Evolutionary conservation across 2,329 filamentous ascomycete species (phyloP).

Genomic region (Botryosphaeria dothidea): DNA sequence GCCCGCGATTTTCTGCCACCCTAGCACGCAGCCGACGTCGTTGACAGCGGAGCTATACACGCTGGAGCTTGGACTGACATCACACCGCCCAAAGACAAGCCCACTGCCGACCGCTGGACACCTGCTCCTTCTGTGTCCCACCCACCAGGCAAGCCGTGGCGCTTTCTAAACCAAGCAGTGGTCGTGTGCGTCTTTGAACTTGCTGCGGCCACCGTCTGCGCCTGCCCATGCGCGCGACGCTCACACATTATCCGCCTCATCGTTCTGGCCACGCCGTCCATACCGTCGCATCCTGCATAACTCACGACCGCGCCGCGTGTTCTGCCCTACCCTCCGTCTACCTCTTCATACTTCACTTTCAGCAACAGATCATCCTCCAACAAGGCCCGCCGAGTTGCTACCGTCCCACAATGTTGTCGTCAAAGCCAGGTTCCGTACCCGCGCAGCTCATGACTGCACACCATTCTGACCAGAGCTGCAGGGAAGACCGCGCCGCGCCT

Average conservation of each 20-base stretch:
- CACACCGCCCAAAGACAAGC: not conserved
- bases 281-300: not conserved
- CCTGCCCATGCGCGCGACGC: not conserved
- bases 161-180: not conserved
- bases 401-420: conserved; percentile 1
- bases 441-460: not conserved
- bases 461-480: conserved; percentile 22
- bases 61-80: conserved; percentile 13
- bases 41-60: conserved; percentile 2
- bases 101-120: not conserved
- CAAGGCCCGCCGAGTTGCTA: not conserved
- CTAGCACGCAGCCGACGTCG: not conserved
- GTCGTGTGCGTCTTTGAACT: not conserved
- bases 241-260: conserved; percentile 15
- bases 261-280: not conserved
- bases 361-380: not conserved
- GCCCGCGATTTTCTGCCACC: conserved; percentile 5
- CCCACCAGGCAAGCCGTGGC: not conserved
- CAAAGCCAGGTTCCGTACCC: conserved; percentile 6
- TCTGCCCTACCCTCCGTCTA: not conserved
- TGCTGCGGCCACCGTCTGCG: not conserved
- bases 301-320: not conserved
- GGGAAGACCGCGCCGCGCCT: conserved; percentile 54
- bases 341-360: not conserved
- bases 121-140: not conserved